phyloP scores from a whole-genome alignment of 164 flowering plant species.

The Umbilicus rupestris region DNA sequence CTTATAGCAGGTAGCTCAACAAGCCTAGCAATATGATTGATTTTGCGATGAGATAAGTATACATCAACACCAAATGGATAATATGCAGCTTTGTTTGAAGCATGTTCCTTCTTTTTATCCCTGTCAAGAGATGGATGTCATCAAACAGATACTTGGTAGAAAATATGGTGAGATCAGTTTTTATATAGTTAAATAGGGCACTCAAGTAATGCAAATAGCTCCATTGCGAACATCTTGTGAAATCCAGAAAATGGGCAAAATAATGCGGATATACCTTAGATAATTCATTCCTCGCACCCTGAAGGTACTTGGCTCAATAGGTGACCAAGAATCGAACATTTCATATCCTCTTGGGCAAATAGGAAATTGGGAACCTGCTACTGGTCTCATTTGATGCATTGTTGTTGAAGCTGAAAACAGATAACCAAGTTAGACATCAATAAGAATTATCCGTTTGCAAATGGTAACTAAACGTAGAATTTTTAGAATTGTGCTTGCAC shows the following conservation, averaged over 20 bases:
- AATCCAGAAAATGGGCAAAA: neutral
- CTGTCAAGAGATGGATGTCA: conserved; percentile 19
- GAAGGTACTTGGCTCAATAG: conserved; percentile 29
- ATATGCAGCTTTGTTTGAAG: conserved; percentile 44
- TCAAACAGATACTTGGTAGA: neutral
- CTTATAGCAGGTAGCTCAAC: conserved; percentile 39
- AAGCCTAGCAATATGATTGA: conserved; percentile 48
- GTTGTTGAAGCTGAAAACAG: neutral
- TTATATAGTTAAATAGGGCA: too few relatives aligned
- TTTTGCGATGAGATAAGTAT: conserved; percentile 37
- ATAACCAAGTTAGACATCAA: neutral
- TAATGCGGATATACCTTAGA: conserved; percentile 22
- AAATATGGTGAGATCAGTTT: too few relatives aligned
- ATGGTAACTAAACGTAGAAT: too few relatives aligned
- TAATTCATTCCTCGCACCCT: conserved; percentile 38
- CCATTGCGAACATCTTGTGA: too few relatives aligned
- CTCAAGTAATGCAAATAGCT: too few relatives aligned
- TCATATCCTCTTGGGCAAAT: conserved; percentile 30
- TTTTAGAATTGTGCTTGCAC: too few relatives aligned
- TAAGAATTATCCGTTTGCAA: too few relatives aligned
- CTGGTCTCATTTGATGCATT: conserved; percentile 22
- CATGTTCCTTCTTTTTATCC: conserved; percentile 54
- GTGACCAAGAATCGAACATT: conserved; percentile 36
- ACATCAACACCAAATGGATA: conserved; percentile 53
- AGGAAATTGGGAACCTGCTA: conserved; percentile 40